Evolutionary conservation across 2,329 filamentous ascomycete species (phyloP).

Genomic region (Chrysoporthe deuterocubensis): DNA sequence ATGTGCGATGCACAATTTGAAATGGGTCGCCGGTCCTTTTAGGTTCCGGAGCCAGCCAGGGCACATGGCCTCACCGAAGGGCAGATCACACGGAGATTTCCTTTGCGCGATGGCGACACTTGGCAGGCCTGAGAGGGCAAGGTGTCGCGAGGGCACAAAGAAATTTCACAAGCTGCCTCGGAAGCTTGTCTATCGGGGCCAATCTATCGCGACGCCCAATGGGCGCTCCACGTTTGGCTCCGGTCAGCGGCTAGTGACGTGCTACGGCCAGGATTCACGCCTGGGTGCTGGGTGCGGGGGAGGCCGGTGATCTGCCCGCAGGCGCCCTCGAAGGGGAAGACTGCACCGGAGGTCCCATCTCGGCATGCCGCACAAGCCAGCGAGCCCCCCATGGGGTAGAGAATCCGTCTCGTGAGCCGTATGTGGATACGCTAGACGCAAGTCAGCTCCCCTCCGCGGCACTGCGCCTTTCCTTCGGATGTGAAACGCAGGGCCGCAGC

Average conservation of each 20-base stretch:
- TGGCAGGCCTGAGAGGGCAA: not conserved
- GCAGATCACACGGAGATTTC: slow-evolving; percentile 2
- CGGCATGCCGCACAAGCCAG: not conserved
- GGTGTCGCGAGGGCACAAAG: not conserved
- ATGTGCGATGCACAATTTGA: not conserved
- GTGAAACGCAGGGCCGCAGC: too few relatives aligned
- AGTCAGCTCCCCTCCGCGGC: not conserved
- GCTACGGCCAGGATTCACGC: not conserved
- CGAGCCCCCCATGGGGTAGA: slow-evolving; percentile 1
- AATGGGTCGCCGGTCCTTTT: not conserved
- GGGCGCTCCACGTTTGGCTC: not conserved
- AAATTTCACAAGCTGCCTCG: slow-evolving; percentile 27
- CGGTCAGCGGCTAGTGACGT: not conserved
- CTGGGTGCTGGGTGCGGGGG: not conserved
- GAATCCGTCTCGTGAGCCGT: not conserved
- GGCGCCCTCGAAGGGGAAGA: not conserved
- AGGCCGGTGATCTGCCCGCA: not conserved
- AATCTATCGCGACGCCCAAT: slow-evolving; percentile 12
- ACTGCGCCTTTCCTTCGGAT: too few relatives aligned
- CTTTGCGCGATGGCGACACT: not conserved
- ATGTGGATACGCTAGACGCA: slow-evolving; percentile 3
- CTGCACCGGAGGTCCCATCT: not conserved
- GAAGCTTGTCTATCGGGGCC: slow-evolving; percentile 1
- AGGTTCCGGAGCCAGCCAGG: not conserved
- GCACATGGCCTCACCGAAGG: not conserved